Conservation (phyloP, 2,329 filamentous ascomycete genomes). For the Hortaea sp. region DNA sequence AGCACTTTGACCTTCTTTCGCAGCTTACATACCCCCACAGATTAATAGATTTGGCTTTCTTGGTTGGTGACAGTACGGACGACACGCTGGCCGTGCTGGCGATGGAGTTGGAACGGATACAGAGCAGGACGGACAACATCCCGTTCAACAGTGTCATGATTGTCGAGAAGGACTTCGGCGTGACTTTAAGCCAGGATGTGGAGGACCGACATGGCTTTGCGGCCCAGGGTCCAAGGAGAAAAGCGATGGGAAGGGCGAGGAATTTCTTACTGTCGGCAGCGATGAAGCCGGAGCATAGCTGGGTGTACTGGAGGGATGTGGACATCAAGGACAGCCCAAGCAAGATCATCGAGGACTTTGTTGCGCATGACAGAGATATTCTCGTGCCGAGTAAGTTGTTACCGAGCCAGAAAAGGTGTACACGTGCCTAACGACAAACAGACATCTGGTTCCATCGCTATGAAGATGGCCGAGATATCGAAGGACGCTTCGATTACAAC, state of each 20-base stretch:
- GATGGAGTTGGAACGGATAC: slow-evolving; percentile 77
- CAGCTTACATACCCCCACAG: slow-evolving; percentile 90
- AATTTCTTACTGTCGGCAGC: slow-evolving; percentile 83
- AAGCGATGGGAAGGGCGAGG: slow-evolving; percentile 77
- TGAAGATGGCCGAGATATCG: slow-evolving; percentile 66
- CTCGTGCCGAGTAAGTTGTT: slow-evolving; percentile 82
- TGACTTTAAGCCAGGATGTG: slow-evolving; percentile 65
- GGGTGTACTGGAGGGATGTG: slow-evolving; percentile 98
- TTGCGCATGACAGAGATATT: slow-evolving; percentile 85
- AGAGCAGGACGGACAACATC: slow-evolving; percentile 63
- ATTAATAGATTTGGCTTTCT: slow-evolving; percentile 88
- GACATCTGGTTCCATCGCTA: slow-evolving; percentile 98
- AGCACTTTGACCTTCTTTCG: slow-evolving; percentile 87
- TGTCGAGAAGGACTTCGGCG: slow-evolving; percentile 84
- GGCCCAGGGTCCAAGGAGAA: slow-evolving; percentile 81
- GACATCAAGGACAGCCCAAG: slow-evolving; percentile 87
- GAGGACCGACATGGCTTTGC: slow-evolving; percentile 75
- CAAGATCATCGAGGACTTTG: slow-evolving; percentile 87
- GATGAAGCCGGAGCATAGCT: slow-evolving; percentile 86
- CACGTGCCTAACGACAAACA: slow-evolving; percentile 29
- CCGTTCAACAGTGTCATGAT: slow-evolving; percentile 79
- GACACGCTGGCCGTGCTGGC: slow-evolving; percentile 83
- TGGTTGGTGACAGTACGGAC: slow-evolving; percentile 84
- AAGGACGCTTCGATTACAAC: slow-evolving; percentile 98
- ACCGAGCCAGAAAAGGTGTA: neutral